Base-by-base conservation (phyloP, 176 grass and related monocot genomes). In the Phragmites australis region DNA sequence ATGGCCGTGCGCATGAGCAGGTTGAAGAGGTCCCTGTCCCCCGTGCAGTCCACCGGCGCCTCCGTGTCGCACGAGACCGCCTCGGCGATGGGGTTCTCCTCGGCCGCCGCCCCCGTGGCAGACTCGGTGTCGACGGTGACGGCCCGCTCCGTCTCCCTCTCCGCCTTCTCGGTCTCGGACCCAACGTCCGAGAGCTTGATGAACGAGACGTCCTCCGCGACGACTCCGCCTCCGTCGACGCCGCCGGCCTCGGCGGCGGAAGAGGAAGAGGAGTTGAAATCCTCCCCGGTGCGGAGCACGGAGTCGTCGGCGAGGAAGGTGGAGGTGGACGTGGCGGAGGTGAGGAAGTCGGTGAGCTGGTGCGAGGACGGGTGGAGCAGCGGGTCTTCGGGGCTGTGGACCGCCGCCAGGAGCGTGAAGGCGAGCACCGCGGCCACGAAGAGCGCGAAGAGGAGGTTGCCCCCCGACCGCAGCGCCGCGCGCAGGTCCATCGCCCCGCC, bases 201-300 rank as follows among this genome's bases (percentile, higher is more conserved):
- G 85, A 94, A 93, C 32, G 87, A 60, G 67, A 72, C 72, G 6
- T 39, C 57, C 43, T 87, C 90, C 6, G 49, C 50, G 15, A 80
- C 64, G n/a, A 26, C 60, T 10, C 50, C 30, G 14, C 45, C 50
- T 5, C 71, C 63, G 19, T 27, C 3, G 14, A 65, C 41, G 39
- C 14, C 63, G 2, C 15, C 41, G 4, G 10, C 44, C 27, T 26
- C 30, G 67, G 51, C 13, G 42, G 46, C 74, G 40, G 49, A 68
- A 9, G 71, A 9, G 49, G 67, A 34, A 8, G 86, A 81, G 68
- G 77, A 68, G 61, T 56, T 63, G 79, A 93, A 97, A 74, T 97
- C 94, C 85, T 97, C 94, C 22, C 94, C 94, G 50, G 94, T 97
- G 72, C 92, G 91, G 68, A 97, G 92, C 18, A 93, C 76, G 87